A percentile compares a stretch with the other conserved stretches of the same genome.
These are phyloP conservation scores for Penicillium subrubescens DNA, from an alignment of 495 filamentous ascomycete species.

Conservation along the genomic window DNA sequence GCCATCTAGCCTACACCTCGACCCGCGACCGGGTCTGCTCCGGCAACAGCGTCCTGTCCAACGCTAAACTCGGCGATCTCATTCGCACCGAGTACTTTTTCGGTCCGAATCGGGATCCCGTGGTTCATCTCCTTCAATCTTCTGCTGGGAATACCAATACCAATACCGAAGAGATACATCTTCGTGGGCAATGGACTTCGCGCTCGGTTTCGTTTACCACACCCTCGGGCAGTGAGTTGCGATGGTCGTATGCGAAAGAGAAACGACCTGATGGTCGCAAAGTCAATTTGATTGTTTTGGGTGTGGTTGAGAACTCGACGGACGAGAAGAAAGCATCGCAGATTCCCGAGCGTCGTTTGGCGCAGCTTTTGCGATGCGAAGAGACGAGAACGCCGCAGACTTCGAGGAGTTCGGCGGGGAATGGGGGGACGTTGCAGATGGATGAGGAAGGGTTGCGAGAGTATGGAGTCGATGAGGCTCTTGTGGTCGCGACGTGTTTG, in stretches of 20 bases:
- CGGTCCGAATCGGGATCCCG: conserved; percentile 43
- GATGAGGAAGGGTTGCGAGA: conserved; percentile 32
- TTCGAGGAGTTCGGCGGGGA: conserved; percentile 45
- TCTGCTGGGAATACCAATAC: not conserved
- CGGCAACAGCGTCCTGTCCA: conserved; percentile 40
- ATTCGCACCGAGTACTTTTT: conserved; percentile 53
- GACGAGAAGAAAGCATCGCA: not conserved
- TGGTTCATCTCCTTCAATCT: conserved; percentile 27
- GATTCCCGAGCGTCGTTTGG: conserved; percentile 31
- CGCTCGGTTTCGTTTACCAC: conserved; percentile 41
- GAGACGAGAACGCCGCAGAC: conserved; percentile 46
- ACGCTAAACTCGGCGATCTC: conserved; percentile 27
- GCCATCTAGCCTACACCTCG: conserved; percentile 41
- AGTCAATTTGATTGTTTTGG: conserved; percentile 40
- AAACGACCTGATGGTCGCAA: conserved; percentile 32
- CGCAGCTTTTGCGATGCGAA: conserved; percentile 46
- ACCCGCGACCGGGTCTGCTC: conserved; percentile 43
- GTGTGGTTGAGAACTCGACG: conserved; percentile 14
- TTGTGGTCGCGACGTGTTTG: conserved; percentile 55
- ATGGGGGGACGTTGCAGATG: conserved; percentile 53
- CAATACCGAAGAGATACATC: conserved; percentile 7
- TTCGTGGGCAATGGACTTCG: conserved; percentile 33
- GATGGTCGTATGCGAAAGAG: conserved; percentile 51
- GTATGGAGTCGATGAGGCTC: conserved; percentile 33
- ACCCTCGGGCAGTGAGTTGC: conserved; percentile 39